Conservation (phyloP, 441 rosid genomes). For the Aquilaria agallochum region DNA sequence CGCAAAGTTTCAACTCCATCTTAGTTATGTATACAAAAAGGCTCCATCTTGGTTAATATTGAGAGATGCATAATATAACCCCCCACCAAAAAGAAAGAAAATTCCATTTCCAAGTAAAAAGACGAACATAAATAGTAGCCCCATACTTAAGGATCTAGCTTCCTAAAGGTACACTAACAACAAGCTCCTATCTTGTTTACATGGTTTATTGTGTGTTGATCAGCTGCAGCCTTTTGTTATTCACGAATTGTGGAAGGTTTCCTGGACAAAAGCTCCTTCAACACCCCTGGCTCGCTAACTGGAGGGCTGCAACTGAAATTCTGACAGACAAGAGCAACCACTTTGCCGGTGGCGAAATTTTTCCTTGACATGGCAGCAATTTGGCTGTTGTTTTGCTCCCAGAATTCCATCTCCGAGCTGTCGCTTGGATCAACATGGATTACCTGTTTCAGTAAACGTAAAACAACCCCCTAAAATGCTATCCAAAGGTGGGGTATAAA, state of each 20-base stretch:
- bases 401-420: conserved; percentile 63
- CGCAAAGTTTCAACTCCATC: too few species aligned
- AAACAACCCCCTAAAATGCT: not conserved
- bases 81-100: too few species aligned
- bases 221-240: too few species aligned
- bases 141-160: too few species aligned
- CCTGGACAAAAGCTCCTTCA: conserved; percentile 50
- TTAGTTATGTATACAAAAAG: too few species aligned
- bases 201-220: too few species aligned
- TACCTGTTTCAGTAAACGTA: conserved; percentile 38
- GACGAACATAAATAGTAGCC: too few species aligned
- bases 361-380: conserved; percentile 62
- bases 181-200: too few species aligned
- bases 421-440: conserved; percentile 70
- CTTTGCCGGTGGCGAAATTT: conserved; percentile 44
- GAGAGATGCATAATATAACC: too few species aligned
- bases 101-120: too few species aligned
- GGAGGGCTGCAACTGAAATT: conserved; percentile 81
- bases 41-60: too few species aligned
- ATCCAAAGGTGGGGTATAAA: not conserved
- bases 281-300: conserved; percentile 40
- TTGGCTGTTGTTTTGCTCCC: conserved; percentile 61
- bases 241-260: conserved; percentile 14
- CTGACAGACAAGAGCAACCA: conserved; percentile 82
- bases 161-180: too few species aligned